These are phyloP conservation scores for Nevesoporus exiguus DNA, from an alignment of 768 basidiomycete species.

Conservation along the genomic window DNA sequence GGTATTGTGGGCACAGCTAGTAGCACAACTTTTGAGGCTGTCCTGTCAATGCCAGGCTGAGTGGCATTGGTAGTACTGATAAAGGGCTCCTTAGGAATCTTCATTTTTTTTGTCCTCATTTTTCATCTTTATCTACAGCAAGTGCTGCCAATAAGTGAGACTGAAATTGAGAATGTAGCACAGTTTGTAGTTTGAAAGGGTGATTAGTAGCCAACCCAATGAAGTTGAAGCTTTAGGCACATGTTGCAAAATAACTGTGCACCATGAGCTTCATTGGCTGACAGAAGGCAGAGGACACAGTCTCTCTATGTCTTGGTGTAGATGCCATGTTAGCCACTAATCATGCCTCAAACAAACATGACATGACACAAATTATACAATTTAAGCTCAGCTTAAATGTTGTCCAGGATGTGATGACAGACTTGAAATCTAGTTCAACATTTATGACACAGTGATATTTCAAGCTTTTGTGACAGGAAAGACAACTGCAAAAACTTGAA, in stretches of 20 bases:
- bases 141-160: not conserved
- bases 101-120: not conserved
- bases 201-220: not conserved
- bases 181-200: slow-evolving; percentile 3
- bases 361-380: not conserved
- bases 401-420: not conserved
- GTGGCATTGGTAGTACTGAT: not conserved
- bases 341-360: not conserved
- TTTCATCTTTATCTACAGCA: not conserved
- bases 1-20: slow-evolving; percentile 1
- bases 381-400: not conserved
- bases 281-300: not conserved
- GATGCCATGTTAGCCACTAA: slow-evolving; percentile 3
- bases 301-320: not conserved
- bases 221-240: not conserved
- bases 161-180: not conserved
- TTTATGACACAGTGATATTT: not conserved
- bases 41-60: slow-evolving; percentile 9
- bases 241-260: not conserved
- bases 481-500: not conserved
- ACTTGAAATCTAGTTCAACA: not conserved
- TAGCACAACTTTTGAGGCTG: not conserved
- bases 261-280: not conserved
- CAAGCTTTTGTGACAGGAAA: not conserved
- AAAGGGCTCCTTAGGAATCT: slow-evolving; percentile 1